Conservation (phyloP, 2,329 filamentous ascomycete species). For the Dothideomycetes sp. region DNA sequence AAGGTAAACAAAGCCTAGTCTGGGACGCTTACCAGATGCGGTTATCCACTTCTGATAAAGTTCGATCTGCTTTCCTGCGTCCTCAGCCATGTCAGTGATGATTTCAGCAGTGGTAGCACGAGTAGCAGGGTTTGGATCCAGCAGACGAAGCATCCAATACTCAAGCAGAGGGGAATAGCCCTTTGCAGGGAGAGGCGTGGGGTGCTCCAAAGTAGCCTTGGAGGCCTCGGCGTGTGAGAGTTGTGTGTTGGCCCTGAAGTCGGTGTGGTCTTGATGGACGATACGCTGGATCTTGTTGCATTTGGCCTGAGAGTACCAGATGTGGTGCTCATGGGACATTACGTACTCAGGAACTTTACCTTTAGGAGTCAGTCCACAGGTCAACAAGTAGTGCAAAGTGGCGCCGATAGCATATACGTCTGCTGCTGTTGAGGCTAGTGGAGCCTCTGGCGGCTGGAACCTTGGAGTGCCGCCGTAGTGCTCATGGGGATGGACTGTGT, state of each 20-base stretch:
- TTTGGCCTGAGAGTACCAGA: neutral
- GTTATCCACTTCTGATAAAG: conserved; percentile 5
- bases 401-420: conserved; percentile 6
- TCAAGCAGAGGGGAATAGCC: conserved; percentile 5
- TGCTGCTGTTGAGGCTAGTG: neutral
- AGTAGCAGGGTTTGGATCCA: neutral
- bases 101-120: conserved; percentile 2
- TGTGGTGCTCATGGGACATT: neutral
- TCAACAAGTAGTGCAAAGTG: conserved; percentile 2
- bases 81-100: neutral
- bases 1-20: neutral
- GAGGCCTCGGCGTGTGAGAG: conserved; percentile 1
- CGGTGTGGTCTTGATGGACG: neutral
- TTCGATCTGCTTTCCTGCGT: conserved; percentile 2
- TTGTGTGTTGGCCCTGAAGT: neutral
- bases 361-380: neutral
- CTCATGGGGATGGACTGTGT: neutral
- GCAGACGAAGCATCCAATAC: neutral
- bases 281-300: neutral
- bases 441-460: conserved; percentile 3
- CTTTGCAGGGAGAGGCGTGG: conserved; percentile 1
- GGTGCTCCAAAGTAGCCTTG: neutral
- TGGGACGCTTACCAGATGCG: neutral
- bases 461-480: neutral
- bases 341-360: neutral